A percentile compares a stretch with the other conserved stretches of the same genome.
Evolutionary conservation across 768 basidiomycete species (phyloP).

Genomic region (Termitomyces sp.): DNA sequence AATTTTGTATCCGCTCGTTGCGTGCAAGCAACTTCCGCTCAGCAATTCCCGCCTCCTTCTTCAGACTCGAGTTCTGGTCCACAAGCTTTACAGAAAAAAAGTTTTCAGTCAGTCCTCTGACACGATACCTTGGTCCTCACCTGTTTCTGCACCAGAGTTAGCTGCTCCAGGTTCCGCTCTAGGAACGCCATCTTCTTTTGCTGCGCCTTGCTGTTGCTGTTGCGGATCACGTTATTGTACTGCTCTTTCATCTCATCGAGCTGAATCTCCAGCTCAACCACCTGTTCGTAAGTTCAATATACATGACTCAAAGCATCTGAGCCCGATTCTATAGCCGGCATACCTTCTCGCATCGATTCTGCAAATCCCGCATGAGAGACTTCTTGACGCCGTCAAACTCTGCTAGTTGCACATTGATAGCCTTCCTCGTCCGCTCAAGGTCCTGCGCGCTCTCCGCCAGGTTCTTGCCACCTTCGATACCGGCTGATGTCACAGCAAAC

Average conservation of each 20-base stretch:
- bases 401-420: slow-evolving; percentile 95
- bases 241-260: slow-evolving; percentile 98
- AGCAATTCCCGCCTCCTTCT: slow-evolving; percentile 96
- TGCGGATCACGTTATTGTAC: slow-evolving; percentile 97
- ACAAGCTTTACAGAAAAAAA: slow-evolving; percentile 64
- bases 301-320: slow-evolving; percentile 18
- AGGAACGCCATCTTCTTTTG: slow-evolving; percentile 99
- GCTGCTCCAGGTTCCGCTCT: slow-evolving; percentile 92
- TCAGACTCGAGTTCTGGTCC: slow-evolving; percentile 94
- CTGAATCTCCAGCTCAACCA: slow-evolving; percentile 98
- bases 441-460: slow-evolving; percentile 97
- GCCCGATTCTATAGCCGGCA: slow-evolving; percentile 16
- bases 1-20: slow-evolving; percentile 96
- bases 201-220: slow-evolving; percentile 97
- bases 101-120: background rate
- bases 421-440: slow-evolving; percentile 93
- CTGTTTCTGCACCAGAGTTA: slow-evolving; percentile 97
- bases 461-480: slow-evolving; percentile 95
- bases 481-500: slow-evolving; percentile 94
- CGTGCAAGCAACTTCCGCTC: slow-evolving; percentile 95
- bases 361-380: slow-evolving; percentile 96
- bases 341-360: slow-evolving; percentile 99
- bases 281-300: slow-evolving; percentile 45
- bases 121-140: slow-evolving; percentile 34
- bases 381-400: slow-evolving; percentile 99